Evolutionary conservation across 2,329 filamentous ascomycete genomes (phyloP).

Genomic region (Aspergillus felis): DNA sequence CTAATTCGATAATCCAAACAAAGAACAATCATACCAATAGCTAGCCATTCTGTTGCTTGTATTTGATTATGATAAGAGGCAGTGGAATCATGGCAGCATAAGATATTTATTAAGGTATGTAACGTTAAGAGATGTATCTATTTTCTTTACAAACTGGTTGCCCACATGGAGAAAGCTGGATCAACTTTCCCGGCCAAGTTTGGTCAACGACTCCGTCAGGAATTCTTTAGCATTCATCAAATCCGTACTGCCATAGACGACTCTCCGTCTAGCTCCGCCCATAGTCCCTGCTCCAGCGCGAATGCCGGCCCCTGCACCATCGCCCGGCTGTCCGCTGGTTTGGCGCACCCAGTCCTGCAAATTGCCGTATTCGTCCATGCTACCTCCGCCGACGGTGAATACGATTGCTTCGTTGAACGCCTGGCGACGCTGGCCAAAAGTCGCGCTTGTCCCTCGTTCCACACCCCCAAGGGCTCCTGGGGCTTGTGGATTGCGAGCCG

Average conservation of each 20-base stretch:
- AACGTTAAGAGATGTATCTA: neutral
- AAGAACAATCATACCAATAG: no score
- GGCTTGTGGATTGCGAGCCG: slow-evolving; percentile 41
- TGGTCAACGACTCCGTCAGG: slow-evolving; percentile 53
- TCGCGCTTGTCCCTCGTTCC: slow-evolving; percentile 69
- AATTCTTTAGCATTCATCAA: slow-evolving; percentile 62
- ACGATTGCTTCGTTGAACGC: slow-evolving; percentile 87
- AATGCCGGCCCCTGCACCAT: slow-evolving; percentile 35
- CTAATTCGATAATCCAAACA: no score
- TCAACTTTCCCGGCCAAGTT: slow-evolving; percentile 54
- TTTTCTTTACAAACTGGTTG: neutral
- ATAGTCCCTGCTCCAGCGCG: slow-evolving; percentile 24
- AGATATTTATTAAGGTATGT: neutral
- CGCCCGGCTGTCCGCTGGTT: slow-evolving; percentile 56
- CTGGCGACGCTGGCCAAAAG: slow-evolving; percentile 85
- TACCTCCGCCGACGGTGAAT: slow-evolving; percentile 93
- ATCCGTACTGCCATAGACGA: slow-evolving; percentile 92
- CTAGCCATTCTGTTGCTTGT: no score
- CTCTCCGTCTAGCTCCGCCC: slow-evolving; percentile 64
- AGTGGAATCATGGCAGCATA: neutral
- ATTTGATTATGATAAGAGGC: neutral
- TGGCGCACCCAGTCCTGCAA: slow-evolving; percentile 91
- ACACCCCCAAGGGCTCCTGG: slow-evolving; percentile 41
- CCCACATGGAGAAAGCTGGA: neutral
- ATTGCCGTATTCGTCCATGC: slow-evolving; percentile 98